A percentile compares a stretch with the other conserved stretches of the same genome.
phyloP scores from a whole-genome alignment of 257 asterid species.

The Coffea canephora region DNA sequence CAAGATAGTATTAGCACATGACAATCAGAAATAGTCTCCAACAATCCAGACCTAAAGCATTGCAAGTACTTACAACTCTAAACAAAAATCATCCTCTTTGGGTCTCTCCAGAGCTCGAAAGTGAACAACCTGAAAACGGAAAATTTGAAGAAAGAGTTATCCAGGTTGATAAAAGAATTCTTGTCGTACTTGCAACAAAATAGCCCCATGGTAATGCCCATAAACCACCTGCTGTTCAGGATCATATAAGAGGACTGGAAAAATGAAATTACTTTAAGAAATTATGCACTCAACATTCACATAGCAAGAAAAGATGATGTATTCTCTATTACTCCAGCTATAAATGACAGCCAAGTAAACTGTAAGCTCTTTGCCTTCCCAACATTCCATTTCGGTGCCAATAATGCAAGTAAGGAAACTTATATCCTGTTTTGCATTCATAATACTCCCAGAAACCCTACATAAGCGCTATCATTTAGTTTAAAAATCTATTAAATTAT shows the following conservation, averaged over 20 bases:
- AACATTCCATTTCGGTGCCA: not conserved
- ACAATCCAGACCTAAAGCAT: conserved; percentile 13
- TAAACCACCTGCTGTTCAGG: not conserved
- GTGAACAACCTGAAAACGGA: conserved; percentile 68
- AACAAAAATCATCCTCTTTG: conserved; percentile 86
- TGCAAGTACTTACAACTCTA: conserved; percentile 75
- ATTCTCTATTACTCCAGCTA: not conserved
- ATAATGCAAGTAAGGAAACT: not conserved
- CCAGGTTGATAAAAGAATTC: not conserved
- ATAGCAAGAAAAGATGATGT: not conserved
- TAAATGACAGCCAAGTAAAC: not conserved
- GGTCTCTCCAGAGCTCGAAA: conserved; percentile 89
- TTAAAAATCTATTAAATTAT: not conserved
- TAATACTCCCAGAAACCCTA: not conserved
- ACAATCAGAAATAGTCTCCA: conserved; percentile 10
- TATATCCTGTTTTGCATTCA: not conserved
- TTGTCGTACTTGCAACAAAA: not conserved
- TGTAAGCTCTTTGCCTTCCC: not conserved
- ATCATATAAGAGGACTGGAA: not conserved
- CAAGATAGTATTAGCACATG: conserved; percentile 19
- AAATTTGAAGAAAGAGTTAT: not conserved
- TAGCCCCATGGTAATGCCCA: not conserved
- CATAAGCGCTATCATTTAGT: not conserved
- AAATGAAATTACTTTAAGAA: not conserved
- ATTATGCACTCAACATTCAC: not conserved